These are phyloP conservation scores for Cutaneotrichosporon daszewskae DNA, from an alignment of 1,284 basidiomycete genomes.

Conservation along the genomic window DNA sequence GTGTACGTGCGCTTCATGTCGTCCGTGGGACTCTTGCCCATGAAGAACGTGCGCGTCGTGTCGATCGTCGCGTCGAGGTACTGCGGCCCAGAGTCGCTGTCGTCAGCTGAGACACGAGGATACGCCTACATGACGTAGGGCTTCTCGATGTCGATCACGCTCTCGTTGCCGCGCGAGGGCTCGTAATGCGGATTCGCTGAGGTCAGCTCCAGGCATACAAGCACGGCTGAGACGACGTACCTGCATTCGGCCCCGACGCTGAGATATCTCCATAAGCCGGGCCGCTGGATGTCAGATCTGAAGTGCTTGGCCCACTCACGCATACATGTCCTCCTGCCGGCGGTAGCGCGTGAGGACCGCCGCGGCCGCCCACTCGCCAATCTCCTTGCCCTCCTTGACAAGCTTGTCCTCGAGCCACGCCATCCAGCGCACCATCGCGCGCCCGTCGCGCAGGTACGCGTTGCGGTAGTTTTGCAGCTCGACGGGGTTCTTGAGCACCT, in stretches of 20 bases:
- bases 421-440: constrained; percentile 80
- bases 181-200: constrained; percentile 84
- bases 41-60: constrained; percentile 76
- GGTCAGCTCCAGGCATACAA: constrained; percentile 2
- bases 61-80: constrained; percentile 87
- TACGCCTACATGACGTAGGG: constrained; percentile 81
- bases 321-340: constrained; percentile 65
- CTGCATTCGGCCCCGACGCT: constrained; percentile 75
- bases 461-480: constrained; percentile 77
- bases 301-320: constrained; percentile 41
- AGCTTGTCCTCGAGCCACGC: constrained; percentile 87
- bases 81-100: constrained; percentile 80
- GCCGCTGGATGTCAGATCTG: constrained; percentile 49
- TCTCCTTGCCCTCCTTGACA: constrained; percentile 60
- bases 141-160: constrained; percentile 66
- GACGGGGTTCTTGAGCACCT: constrained; percentile 78
- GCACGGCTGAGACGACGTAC: constrained; percentile 25
- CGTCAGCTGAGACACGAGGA: constrained; percentile 1
- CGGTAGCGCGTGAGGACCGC: constrained; percentile 76
- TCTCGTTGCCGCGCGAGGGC: constrained; percentile 65
- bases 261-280: constrained; percentile 93
- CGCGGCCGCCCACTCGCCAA: constrained; percentile 88
- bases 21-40: constrained; percentile 71
- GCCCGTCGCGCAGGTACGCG: constrained; percentile 86
- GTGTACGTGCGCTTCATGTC: constrained; percentile 83